Conservation (phyloP, 768 basidiomycete genomes). For the Mycena albidolilacea region DNA sequence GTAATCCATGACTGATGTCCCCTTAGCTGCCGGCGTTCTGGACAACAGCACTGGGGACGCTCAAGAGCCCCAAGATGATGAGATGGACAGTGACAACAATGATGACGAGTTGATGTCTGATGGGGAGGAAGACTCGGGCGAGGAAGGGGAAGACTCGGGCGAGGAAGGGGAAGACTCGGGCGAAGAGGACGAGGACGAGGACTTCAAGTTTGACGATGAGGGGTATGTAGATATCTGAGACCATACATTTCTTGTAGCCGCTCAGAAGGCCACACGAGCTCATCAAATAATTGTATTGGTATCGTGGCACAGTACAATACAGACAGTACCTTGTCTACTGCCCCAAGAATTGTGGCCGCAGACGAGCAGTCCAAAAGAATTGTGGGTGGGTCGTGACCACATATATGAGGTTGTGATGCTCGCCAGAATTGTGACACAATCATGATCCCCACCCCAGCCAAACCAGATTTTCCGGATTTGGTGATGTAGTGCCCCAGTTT, state of each 20-base stretch:
- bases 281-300: not conserved
- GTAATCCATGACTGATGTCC: not conserved
- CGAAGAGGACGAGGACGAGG: not conserved
- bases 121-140: not conserved
- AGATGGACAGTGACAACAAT: not conserved
- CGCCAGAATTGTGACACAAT: too few species aligned
- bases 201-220: not conserved
- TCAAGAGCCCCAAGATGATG: not conserved
- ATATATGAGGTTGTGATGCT: not conserved
- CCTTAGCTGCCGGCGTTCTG: not conserved
- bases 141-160: not conserved
- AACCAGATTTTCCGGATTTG: too few species aligned
- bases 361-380: not conserved
- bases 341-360: not conserved
- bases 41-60: not conserved
- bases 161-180: not conserved
- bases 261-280: not conserved
- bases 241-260: not conserved
- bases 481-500: too few species aligned
- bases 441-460: too few species aligned
- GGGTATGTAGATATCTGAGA: not conserved
- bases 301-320: not conserved
- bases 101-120: not conserved
- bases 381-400: not conserved
- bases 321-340: not conserved